These are phyloP conservation scores for Cantharellus anzutake DNA, from an alignment of 768 basidiomycete species.

Conservation along the genomic window DNA sequence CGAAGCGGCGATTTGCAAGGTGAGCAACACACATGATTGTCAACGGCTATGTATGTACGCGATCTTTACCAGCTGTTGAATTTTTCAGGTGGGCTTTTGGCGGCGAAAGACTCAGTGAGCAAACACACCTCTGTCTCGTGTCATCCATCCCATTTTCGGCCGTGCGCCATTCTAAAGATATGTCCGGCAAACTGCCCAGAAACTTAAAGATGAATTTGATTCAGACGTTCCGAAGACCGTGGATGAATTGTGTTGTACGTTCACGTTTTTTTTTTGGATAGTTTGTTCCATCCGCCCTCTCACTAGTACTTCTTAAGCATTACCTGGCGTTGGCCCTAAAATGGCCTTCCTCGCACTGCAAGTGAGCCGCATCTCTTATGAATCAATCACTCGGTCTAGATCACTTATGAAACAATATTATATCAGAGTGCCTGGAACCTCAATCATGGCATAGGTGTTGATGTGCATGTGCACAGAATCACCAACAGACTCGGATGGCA, in stretches of 20 bases:
- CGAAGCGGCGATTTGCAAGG: slow-evolving; percentile 62
- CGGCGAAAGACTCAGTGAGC: slow-evolving; percentile 63
- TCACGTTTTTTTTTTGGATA: not conserved
- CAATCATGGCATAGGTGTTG: slow-evolving; percentile 84
- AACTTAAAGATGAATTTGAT: slow-evolving; percentile 48
- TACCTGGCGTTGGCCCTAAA: slow-evolving; percentile 89
- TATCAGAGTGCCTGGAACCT: not conserved
- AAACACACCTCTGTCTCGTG: not conserved
- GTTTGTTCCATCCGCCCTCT: not conserved
- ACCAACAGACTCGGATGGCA: slow-evolving; percentile 93
- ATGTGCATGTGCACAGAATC: slow-evolving; percentile 90
- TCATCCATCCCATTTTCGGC: not conserved
- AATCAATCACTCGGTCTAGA: not conserved
- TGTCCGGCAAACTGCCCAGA: slow-evolving; percentile 51
- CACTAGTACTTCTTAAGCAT: slow-evolving; percentile 13
- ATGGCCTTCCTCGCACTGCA: slow-evolving; percentile 84
- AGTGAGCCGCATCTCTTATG: slow-evolving; percentile 13
- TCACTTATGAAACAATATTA: not conserved
- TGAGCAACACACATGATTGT: too few species aligned
- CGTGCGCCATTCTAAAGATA: slow-evolving; percentile 28
- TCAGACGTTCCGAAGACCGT: slow-evolving; percentile 80
- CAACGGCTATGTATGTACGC: too few species aligned
- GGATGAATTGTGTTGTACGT: slow-evolving; percentile 51
- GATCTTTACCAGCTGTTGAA: too few species aligned
- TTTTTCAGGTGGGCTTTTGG: slow-evolving; percentile 56